Base-by-base conservation (phyloP, 441 rosid genomes). In the Gossypium armourianum region DNA sequence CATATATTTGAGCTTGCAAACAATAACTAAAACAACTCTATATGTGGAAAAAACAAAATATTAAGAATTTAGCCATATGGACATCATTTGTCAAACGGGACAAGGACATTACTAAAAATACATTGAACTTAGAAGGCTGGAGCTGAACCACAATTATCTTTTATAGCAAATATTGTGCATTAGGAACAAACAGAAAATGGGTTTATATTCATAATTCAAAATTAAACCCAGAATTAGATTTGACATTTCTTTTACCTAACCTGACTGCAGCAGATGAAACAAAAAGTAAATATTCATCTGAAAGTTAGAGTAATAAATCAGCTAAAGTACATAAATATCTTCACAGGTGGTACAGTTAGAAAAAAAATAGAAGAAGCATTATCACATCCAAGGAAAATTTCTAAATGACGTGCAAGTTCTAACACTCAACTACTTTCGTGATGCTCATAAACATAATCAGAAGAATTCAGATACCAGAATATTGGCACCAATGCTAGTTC, bases 401-500 rank as follows among this genome's bases (percentile, higher is more conserved):
- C 64, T 28, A 60, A 28, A 60, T 28, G 45, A 60, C 32, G 3
- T 60, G 61, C 45, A 28, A 60, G 45, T 28, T 60, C 12, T 13
- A 28, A 60, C 16, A 29, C 64, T 26, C 8, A 59, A 59, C 63
- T 59, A 60, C 43, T 28, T 60, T 13, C 4, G 19, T 1, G 17
- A 59, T 13, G 17, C 43, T 57, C 32, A 57, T 57, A 57, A 57
- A 57, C 28, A 23, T 21, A 57, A 57, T 23, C 61, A 21, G 13
- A 57, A 57, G 15, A 21, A 57, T 10, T 57, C 32, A 57, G 4
- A 57, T 57, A 57, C 61, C 61, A 57, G 61, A 57, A 57, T 57
- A 57, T 57, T 57, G 61, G 61, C 61, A 57, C 61, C 61, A 21
- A 57, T 57, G 61, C 61, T 57, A 57, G 61, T 57, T 57, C 61